Percentiles rank a stretch among this genome's conserved stretches.
phyloP scores from a whole-genome alignment of 352 stramenopile species.

The Pythium myriotylum region DNA sequence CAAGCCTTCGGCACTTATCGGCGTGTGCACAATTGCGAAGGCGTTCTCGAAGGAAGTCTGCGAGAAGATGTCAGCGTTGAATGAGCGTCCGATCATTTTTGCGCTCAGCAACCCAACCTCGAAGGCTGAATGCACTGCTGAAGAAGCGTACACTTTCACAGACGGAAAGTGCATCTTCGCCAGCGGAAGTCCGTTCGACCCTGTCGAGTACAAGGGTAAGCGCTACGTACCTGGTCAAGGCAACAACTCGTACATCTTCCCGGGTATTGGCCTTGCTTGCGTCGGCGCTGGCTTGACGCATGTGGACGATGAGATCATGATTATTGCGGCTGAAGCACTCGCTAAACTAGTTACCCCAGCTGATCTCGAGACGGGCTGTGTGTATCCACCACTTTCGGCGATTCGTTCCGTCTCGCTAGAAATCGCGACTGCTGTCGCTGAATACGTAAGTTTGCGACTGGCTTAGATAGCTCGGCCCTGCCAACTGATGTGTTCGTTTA shows the following conservation, averaged over 20 bases:
- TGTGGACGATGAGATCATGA: conserved; percentile 83
- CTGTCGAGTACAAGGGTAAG: conserved; percentile 89
- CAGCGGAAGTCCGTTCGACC: conserved; percentile 95
- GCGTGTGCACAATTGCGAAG: conserved; percentile 91
- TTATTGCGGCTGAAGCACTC: conserved; percentile 78
- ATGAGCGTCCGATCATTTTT: conserved; percentile 96
- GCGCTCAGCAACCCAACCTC: conserved; percentile 96
- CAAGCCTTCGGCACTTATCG: conserved; percentile 95
- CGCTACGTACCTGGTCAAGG: conserved; percentile 86
- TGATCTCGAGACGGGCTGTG: conserved; percentile 91
- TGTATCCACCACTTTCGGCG: conserved; percentile 92
- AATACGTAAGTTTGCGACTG: conserved; percentile 50
- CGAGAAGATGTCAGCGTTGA: conserved; percentile 86
- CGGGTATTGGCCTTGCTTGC: conserved; percentile 93
- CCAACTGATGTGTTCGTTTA: conserved; percentile 10
- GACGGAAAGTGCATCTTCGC: conserved; percentile 96
- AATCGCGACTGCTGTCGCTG: conserved; percentile 91
- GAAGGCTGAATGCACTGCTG: conserved; percentile 96
- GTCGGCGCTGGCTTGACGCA: conserved; percentile 83
- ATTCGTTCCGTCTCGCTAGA: conserved; percentile 94
- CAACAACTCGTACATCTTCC: conserved; percentile 99
- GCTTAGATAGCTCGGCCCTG: not conserved
- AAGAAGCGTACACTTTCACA: conserved; percentile 97
- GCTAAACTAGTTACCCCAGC: conserved; percentile 79
- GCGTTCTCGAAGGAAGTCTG: conserved; percentile 90